A percentile compares a stretch with the other conserved stretches of the same genome.
These are phyloP conservation scores for Halophytophthora polymorphica DNA, from an alignment of 352 stramenopile species.

Conservation along the genomic window DNA sequence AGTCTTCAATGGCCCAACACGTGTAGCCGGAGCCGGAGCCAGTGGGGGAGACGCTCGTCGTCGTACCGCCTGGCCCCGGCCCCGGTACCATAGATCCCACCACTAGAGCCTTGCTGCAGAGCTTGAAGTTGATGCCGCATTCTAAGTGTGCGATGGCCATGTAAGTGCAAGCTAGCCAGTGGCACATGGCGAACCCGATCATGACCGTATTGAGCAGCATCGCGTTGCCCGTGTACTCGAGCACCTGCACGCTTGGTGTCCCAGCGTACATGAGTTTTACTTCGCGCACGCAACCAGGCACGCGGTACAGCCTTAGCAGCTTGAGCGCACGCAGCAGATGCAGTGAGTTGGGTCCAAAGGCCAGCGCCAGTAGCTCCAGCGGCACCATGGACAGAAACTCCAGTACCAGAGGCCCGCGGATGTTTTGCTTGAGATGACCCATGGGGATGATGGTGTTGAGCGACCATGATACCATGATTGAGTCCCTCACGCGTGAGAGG, in stretches of 20 bases:
- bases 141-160: conserved; percentile 64
- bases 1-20: conserved; percentile 71
- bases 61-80: conserved; percentile 7
- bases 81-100: conserved; percentile 13
- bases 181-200: conserved; percentile 40
- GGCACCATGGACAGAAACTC: conserved; percentile 50
- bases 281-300: conserved; percentile 38
- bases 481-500: conserved; percentile 26
- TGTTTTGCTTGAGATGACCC: conserved; percentile 22
- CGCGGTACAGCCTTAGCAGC: conserved; percentile 52
- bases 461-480: conserved; percentile 46
- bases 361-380: conserved; percentile 42
- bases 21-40: conserved; percentile 29
- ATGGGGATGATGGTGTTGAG: conserved; percentile 60
- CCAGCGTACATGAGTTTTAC: conserved; percentile 46
- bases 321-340: conserved; percentile 56
- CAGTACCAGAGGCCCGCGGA: conserved; percentile 35
- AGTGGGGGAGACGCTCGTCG: conserved; percentile 12
- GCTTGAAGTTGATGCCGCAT: conserved; percentile 55
- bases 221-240: conserved; percentile 58
- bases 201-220: conserved; percentile 48
- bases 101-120: conserved; percentile 34
- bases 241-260: conserved; percentile 36
- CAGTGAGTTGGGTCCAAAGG: conserved; percentile 44
- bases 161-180: conserved; percentile 65